Evolutionary conservation across 306 rosid species (phyloP).

Genomic region (Macrotyloma uniflorum): DNA sequence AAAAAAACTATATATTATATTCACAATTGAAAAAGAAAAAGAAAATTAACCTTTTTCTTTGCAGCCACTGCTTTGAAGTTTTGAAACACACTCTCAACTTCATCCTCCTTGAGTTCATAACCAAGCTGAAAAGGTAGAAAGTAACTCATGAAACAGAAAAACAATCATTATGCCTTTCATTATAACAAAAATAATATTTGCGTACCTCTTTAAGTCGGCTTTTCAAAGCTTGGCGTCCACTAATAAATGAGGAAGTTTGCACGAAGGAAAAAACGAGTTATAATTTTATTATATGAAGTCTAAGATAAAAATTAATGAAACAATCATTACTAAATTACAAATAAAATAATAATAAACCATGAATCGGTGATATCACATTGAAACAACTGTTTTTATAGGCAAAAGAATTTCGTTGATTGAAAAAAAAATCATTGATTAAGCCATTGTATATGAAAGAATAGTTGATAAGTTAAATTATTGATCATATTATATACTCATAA

Average conservation of each 20-base stretch:
- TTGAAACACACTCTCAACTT: constrained; percentile 63
- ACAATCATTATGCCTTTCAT: not conserved
- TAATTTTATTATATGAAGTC: not conserved
- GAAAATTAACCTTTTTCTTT: constrained; percentile 63
- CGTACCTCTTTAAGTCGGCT: constrained; percentile 70
- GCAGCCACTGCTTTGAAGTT: constrained; percentile 81
- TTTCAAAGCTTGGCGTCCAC: constrained; percentile 91
- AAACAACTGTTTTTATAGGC: not conserved
- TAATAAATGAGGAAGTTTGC: constrained; percentile 14
- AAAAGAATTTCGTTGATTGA: too few relatives aligned
- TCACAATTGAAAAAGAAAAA: not conserved
- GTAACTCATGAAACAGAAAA: not conserved
- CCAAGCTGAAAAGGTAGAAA: constrained; percentile 63
- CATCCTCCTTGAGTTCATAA: constrained; percentile 60
- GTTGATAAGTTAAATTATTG: too few relatives aligned
- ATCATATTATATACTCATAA: too few relatives aligned
- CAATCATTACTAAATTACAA: not conserved
- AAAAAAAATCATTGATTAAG: too few relatives aligned
- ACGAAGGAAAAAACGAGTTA: not conserved
- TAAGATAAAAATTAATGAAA: not conserved
- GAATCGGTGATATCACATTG: not conserved
- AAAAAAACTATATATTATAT: too few relatives aligned
- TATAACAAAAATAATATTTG: not conserved
- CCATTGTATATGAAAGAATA: too few relatives aligned
- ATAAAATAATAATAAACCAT: not conserved